These are phyloP conservation scores for Salix viminalis DNA, from an alignment of 345 rosid genomes.

Conservation along the genomic window DNA sequence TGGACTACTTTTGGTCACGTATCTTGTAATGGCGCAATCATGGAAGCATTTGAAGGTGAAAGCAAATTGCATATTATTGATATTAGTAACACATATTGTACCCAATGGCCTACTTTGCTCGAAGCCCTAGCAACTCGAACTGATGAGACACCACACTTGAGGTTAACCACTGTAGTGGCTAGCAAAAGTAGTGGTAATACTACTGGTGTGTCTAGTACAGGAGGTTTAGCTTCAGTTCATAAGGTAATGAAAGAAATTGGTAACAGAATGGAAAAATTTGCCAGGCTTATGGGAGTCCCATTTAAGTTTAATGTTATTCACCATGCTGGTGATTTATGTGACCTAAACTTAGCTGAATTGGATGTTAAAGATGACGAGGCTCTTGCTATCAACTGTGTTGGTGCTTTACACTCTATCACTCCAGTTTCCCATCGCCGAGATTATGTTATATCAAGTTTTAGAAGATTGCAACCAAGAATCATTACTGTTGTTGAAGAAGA, in stretches of 20 bases:
- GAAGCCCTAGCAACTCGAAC: conserved; percentile 94
- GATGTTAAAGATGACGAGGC: conserved; percentile 66
- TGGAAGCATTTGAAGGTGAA: conserved; percentile 91
- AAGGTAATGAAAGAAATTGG: conserved; percentile 91
- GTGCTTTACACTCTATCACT: conserved; percentile 55
- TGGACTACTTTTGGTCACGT: conserved; percentile 99
- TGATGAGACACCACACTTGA: conserved; percentile 81
- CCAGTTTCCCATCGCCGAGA: conserved; percentile 56
- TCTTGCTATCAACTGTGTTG: conserved; percentile 70
- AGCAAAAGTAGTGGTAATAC: conserved; percentile 24
- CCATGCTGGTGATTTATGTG: conserved; percentile 64
- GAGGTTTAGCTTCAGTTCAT: conserved; percentile 42
- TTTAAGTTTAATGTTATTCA: conserved; percentile 81
- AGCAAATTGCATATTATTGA: conserved; percentile 74
- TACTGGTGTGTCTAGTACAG: conserved; percentile 4
- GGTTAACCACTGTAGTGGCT: conserved; percentile 62
- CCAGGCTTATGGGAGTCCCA: conserved; percentile 96
- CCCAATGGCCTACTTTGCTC: conserved; percentile 96
- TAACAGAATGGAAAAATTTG: conserved; percentile 84
- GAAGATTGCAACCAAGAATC: conserved; percentile 61
- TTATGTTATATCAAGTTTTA: conserved; percentile 51
- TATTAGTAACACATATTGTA: conserved; percentile 84
- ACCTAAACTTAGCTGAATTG: conserved; percentile 51
- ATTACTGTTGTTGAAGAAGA: conserved; percentile 89
- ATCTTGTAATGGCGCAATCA: conserved; percentile 81